phyloP scores from a whole-genome alignment of 352 stramenopile genomes.

The Phytophthora ohioensis region DNA sequence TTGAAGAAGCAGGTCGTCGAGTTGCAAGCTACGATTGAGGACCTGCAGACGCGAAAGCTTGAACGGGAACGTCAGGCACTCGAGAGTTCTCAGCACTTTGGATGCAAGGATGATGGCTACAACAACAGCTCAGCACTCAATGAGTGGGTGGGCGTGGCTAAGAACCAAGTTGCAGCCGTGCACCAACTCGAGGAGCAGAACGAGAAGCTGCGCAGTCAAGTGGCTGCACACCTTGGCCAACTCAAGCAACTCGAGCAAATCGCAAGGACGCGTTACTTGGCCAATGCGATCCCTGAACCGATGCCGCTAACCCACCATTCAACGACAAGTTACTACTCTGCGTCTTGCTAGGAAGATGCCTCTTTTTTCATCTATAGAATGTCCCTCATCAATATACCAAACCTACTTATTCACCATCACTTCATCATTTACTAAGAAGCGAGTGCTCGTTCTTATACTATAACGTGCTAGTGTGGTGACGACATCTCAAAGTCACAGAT shows the following conservation, averaged over 20 bases:
- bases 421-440: background rate
- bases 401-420: slow-evolving; percentile 2
- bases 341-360: slow-evolving; percentile 16
- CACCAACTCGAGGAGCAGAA: slow-evolving; percentile 51
- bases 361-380: slow-evolving; percentile 3
- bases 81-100: background rate
- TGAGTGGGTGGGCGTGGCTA: slow-evolving; percentile 20
- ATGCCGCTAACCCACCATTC: slow-evolving; percentile 7
- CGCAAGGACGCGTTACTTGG: slow-evolving; percentile 20
- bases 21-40: slow-evolving; percentile 33
- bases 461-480: no score
- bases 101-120: background rate
- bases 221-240: slow-evolving; percentile 32
- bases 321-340: slow-evolving; percentile 11
- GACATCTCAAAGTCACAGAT: no score
- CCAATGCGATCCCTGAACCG: slow-evolving; percentile 13
- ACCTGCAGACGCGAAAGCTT: slow-evolving; percentile 35
- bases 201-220: slow-evolving; percentile 42
- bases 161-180: slow-evolving; percentile 27
- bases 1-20: slow-evolving; percentile 42
- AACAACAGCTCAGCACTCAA: background rate
- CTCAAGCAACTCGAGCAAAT: slow-evolving; percentile 40
- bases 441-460: background rate
- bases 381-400: background rate
- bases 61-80: slow-evolving; percentile 23